A percentile compares a stretch with the other conserved stretches of the same genome.
These are phyloP conservation scores for Naganishia kalamii DNA, from an alignment of 768 basidiomycete genomes.

Conservation along the genomic window DNA sequence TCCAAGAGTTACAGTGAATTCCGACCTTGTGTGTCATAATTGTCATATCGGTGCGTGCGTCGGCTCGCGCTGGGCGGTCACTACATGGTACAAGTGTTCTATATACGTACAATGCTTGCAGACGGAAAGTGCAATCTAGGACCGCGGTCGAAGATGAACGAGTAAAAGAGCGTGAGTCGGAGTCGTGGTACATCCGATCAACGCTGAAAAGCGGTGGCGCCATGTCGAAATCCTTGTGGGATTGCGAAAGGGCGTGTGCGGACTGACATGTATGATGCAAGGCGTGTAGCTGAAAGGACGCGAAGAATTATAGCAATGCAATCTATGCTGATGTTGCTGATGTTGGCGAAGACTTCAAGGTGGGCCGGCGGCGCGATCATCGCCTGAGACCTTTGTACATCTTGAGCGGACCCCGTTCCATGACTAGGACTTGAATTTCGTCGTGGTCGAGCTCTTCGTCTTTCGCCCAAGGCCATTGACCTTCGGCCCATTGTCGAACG, in stretches of 20 bases:
- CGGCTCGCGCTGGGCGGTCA: not conserved
- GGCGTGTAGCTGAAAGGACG: too few relatives aligned
- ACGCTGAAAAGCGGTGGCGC: too few relatives aligned
- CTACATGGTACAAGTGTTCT: not conserved
- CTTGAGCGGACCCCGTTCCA: conserved; percentile 6
- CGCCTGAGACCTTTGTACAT: conserved; percentile 9
- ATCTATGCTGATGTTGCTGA: not conserved
- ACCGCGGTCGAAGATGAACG: not conserved
- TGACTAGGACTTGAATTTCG: not conserved
- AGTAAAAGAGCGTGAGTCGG: too few relatives aligned
- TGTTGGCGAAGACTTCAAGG: not conserved
- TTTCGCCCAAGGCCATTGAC: conserved; percentile 10
- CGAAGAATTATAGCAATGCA: not conserved
- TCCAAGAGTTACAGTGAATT: too few relatives aligned
- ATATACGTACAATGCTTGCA: conserved; percentile 9
- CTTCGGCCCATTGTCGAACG: conserved; percentile 75
- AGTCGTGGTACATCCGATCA: too few relatives aligned
- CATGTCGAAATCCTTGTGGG: too few relatives aligned
- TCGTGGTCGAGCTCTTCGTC: not conserved
- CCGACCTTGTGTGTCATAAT: not conserved
- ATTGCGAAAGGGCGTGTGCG: too few relatives aligned
- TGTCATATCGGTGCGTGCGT: not conserved
- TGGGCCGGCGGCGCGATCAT: not conserved
- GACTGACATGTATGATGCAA: too few relatives aligned
- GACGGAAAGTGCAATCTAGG: not conserved